Conservation (phyloP, 768 basidiomycete genomes). For the Phlebiopsis gigantea region DNA sequence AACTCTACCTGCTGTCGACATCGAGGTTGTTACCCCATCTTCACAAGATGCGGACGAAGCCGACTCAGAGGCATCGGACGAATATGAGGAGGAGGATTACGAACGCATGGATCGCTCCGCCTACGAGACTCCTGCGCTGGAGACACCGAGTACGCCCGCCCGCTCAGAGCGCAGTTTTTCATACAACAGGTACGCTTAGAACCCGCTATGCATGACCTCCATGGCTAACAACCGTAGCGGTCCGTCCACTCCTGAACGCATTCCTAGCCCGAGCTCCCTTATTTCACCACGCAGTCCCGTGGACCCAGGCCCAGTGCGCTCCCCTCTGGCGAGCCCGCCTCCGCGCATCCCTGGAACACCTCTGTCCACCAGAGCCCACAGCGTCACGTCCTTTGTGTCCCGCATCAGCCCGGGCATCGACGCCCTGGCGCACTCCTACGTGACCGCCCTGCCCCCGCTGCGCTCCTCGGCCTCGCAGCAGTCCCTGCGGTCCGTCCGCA, state of each 20-base stretch:
- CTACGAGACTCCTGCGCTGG: not conserved
- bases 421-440: not conserved
- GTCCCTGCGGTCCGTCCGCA: not conserved
- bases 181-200: not conserved
- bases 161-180: not conserved
- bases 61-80: not conserved
- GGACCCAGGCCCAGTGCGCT: not conserved
- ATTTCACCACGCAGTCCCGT: not conserved
- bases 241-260: not conserved
- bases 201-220: not conserved
- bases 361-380: not conserved
- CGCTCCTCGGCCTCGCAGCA: not conserved
- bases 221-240: not conserved
- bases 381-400: not conserved
- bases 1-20: not conserved
- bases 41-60: not conserved
- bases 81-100: not conserved
- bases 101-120: not conserved
- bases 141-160: not conserved
- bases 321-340: not conserved
- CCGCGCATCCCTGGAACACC: not conserved
- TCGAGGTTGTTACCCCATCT: not conserved
- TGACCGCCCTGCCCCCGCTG: not conserved
- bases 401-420: not conserved
- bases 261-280: conserved; percentile 1